These are phyloP conservation scores for Achaetomiella virescens DNA, from an alignment of 495 filamentous ascomycete genomes.

Conservation along the genomic window DNA sequence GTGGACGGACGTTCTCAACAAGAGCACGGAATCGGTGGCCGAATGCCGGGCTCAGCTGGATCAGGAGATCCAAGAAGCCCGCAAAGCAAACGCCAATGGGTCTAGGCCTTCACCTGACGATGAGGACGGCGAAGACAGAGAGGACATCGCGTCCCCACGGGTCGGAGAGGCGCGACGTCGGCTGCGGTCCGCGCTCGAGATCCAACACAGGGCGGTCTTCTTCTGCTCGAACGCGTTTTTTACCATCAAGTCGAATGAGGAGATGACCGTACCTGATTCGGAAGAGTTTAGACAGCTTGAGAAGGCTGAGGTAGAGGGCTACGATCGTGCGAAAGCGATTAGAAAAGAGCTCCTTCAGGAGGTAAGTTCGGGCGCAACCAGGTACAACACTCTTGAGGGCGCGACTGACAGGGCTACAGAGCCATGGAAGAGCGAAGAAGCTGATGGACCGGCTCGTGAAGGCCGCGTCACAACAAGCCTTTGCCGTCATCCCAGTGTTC, in stretches of 20 bases:
- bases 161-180: constrained; percentile 57
- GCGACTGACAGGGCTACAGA: constrained; percentile 17
- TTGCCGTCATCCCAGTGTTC: constrained; percentile 58
- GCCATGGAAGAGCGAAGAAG: constrained; percentile 29
- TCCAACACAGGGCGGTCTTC: constrained; percentile 77
- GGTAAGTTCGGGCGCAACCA: constrained; percentile 19
- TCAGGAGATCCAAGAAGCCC: constrained; percentile 44
- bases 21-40: constrained; percentile 50
- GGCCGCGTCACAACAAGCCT: constrained; percentile 43
- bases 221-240: constrained; percentile 78
- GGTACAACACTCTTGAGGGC: not conserved
- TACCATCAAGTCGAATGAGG: constrained; percentile 66
- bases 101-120: constrained; percentile 27
- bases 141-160: constrained; percentile 27
- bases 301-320: constrained; percentile 61
- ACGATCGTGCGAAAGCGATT: constrained; percentile 69
- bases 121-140: constrained; percentile 34
- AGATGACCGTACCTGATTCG: constrained; percentile 56
- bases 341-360: constrained; percentile 66
- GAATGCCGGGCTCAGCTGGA: constrained; percentile 59
- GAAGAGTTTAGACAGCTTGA: constrained; percentile 60
- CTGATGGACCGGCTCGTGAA: constrained; percentile 43
- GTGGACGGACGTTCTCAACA: constrained; percentile 57
- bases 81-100: constrained; percentile 14
- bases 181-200: constrained; percentile 65